Percentiles rank a stretch among this genome's conserved stretches.
phyloP scores from a whole-genome alignment of 176 grass and related monocot species.

The Avena insularis region DNA sequence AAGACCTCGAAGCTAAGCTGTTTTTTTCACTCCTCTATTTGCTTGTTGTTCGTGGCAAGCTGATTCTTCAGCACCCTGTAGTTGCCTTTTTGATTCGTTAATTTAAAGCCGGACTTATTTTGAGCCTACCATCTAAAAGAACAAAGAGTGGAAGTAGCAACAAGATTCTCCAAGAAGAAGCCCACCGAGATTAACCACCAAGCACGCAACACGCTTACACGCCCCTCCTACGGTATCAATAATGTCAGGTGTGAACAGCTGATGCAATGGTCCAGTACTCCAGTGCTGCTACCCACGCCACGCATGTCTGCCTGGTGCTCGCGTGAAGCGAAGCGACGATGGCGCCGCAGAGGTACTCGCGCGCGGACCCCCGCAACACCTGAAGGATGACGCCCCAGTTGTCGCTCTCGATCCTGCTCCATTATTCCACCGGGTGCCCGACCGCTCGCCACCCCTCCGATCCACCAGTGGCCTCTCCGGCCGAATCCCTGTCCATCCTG shows the following conservation, averaged over 20 bases:
- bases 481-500: slow-evolving; percentile 11
- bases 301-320: background rate
- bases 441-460: background rate
- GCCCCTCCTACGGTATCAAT: background rate
- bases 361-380: background rate
- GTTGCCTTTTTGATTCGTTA: too few relatives aligned
- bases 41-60: too few relatives aligned
- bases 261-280: background rate
- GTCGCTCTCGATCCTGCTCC: slow-evolving; percentile 22
- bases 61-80: too few relatives aligned
- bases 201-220: background rate
- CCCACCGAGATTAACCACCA: background rate
- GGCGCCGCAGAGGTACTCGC: background rate
- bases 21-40: too few relatives aligned
- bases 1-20: too few relatives aligned
- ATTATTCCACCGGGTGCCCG: slow-evolving; percentile 25
- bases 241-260: slow-evolving; percentile 1
- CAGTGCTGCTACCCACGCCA: background rate
- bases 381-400: background rate
- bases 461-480: background rate
- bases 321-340: background rate
- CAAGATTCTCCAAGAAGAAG: slow-evolving; percentile 4
- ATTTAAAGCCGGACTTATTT: too few relatives aligned
- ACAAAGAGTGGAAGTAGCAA: background rate
- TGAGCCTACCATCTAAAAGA: too few relatives aligned